phyloP scores from a whole-genome alignment of 345 rosid genomes.

The Nephelium lappaceum region DNA sequence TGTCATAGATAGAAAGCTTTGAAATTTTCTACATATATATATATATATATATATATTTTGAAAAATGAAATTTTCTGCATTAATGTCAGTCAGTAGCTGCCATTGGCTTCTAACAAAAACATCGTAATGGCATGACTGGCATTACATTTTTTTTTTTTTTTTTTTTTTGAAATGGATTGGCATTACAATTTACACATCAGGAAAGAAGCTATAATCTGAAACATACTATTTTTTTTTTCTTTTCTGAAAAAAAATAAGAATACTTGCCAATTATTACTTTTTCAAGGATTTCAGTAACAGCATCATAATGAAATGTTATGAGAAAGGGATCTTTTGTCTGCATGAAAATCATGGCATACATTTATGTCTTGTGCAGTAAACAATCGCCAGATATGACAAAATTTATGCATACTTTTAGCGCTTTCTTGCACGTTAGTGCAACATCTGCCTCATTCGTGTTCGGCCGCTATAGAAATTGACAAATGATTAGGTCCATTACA shows the following conservation, averaged over 20 bases:
- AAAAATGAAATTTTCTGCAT: not conserved
- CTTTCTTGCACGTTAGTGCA: not conserved
- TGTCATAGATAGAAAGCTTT: not conserved
- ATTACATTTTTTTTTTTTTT: too few relatives aligned
- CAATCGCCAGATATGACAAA: not conserved
- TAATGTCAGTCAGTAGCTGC: not conserved
- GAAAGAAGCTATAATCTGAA: too few relatives aligned
- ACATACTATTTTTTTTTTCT: too few relatives aligned
- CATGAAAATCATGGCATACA: not conserved
- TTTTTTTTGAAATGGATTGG: too few relatives aligned
- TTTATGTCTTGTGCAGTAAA: not conserved
- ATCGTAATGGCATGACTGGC: not conserved
- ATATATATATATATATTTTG: too few relatives aligned
- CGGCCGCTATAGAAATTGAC: not conserved
- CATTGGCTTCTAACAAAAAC: not conserved
- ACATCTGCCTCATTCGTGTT: not conserved
- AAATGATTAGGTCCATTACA: not conserved
- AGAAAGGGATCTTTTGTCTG: not conserved
- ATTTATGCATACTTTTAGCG: not conserved
- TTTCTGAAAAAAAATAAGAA: too few relatives aligned
- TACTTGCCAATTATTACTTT: too few relatives aligned
- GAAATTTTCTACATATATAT: not conserved
- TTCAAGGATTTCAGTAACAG: too few relatives aligned
- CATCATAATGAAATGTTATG: too few relatives aligned
- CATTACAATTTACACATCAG: not conserved